phyloP scores from a whole-genome alignment of 768 basidiomycete genomes.

The Grammothele lineata region DNA sequence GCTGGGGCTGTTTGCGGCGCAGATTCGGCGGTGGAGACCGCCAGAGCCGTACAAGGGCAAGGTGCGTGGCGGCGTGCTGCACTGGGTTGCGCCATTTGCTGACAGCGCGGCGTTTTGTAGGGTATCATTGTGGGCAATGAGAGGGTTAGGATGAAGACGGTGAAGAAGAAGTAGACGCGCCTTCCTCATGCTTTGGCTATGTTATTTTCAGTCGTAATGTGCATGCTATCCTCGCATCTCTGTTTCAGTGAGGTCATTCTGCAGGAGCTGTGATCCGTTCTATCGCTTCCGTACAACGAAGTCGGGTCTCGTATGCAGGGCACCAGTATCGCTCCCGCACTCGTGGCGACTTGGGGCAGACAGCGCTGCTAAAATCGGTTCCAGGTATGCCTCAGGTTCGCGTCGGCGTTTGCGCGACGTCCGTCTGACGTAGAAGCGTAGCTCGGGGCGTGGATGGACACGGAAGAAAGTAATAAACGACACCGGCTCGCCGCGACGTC shows the following conservation, averaged over 20 bases:
- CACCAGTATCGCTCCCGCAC: too few relatives aligned
- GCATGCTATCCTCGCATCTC: neutral
- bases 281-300: too few relatives aligned
- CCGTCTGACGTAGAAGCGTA: too few relatives aligned
- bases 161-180: slow-evolving; percentile 85
- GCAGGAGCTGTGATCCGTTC: too few relatives aligned
- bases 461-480: too few relatives aligned
- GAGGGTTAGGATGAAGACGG: slow-evolving; percentile 83
- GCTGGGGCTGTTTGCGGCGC: slow-evolving; percentile 84
- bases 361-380: too few relatives aligned
- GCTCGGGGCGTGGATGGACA: too few relatives aligned
- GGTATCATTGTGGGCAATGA: slow-evolving; percentile 95
- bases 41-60: slow-evolving; percentile 99
- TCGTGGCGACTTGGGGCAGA: too few relatives aligned
- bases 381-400: too few relatives aligned
- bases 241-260: neutral
- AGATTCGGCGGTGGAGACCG: slow-evolving; percentile 76
- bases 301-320: too few relatives aligned
- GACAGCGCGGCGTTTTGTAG: slow-evolving; percentile 33
- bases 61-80: slow-evolving; percentile 43
- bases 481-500: too few relatives aligned
- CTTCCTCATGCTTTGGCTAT: slow-evolving; percentile 1
- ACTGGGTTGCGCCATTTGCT: slow-evolving; percentile 5
- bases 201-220: slow-evolving; percentile 4
- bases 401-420: too few relatives aligned